Evolutionary conservation across 1,284 basidiomycete species (phyloP).

Genomic region (Neonothopanus nambi): DNA sequence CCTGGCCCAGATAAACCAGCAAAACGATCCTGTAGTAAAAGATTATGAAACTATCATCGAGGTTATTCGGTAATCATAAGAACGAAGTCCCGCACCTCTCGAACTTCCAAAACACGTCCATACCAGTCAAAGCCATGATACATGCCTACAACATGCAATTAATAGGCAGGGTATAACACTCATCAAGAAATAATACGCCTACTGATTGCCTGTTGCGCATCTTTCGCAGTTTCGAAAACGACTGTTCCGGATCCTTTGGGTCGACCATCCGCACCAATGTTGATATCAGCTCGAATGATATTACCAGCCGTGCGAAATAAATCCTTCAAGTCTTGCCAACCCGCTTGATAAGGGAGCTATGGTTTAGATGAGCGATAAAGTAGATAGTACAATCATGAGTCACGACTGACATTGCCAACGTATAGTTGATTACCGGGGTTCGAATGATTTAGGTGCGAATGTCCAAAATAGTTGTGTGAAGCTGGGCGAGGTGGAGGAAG

Average conservation of each 20-base stretch:
- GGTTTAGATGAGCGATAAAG: conserved; percentile 42
- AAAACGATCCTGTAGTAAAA: conserved; percentile 81
- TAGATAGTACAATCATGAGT: conserved; percentile 12
- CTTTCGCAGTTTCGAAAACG: conserved; percentile 89
- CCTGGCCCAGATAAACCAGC: conserved; percentile 70
- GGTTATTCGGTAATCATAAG: conserved; percentile 13
- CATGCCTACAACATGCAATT: conserved; percentile 59
- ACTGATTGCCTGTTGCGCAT: conserved; percentile 92
- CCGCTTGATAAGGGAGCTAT: conserved; percentile 91
- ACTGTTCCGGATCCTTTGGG: conserved; percentile 96
- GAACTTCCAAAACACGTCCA: conserved; percentile 88
- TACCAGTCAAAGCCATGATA: conserved; percentile 96
- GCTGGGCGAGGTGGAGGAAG: conserved; percentile 73
- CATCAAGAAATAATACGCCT: conserved; percentile 28
- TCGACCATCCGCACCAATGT: conserved; percentile 87
- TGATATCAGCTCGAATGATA: conserved; percentile 93
- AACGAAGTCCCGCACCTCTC: conserved; percentile 64
- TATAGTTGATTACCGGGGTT: conserved; percentile 90
- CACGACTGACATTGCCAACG: conserved; percentile 84
- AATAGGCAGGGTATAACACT: neutral
- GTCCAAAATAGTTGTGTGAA: conserved; percentile 70
- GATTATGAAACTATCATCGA: too few relatives aligned
- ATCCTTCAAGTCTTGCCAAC: conserved; percentile 99
- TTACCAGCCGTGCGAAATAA: conserved; percentile 93
- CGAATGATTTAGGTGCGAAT: conserved; percentile 21